phyloP scores from a whole-genome alignment of 768 basidiomycete genomes.

The Sarcodon aspratus region DNA sequence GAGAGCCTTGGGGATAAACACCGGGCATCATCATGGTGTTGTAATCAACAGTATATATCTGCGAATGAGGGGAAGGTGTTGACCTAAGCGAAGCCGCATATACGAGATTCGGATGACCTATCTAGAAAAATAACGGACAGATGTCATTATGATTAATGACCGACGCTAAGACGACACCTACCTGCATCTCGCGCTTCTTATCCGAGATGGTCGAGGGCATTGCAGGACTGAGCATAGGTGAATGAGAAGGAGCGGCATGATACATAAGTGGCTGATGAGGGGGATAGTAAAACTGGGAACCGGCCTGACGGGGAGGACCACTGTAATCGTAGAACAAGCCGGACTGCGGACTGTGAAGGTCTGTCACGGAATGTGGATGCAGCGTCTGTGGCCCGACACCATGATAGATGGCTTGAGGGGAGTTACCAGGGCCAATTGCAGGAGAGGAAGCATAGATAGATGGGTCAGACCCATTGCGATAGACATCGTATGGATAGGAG shows the following conservation, averaged over 20 bases:
- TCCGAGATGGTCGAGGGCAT: slow-evolving; percentile 29
- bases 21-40: slow-evolving; percentile 30
- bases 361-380: slow-evolving; percentile 29
- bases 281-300: slow-evolving; percentile 52
- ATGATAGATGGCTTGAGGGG: slow-evolving; percentile 38
- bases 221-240: slow-evolving; percentile 41
- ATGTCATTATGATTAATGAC: slow-evolving; percentile 7
- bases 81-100: slow-evolving; percentile 27
- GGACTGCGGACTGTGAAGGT: slow-evolving; percentile 35
- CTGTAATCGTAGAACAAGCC: slow-evolving; percentile 51
- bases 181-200: slow-evolving; percentile 51
- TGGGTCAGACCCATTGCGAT: slow-evolving; percentile 37
- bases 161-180: slow-evolving; percentile 10
- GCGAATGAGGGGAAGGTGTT: slow-evolving; percentile 29
- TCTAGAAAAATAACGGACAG: slow-evolving; percentile 22
- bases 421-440: slow-evolving; percentile 28
- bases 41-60: slow-evolving; percentile 42
- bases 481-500: slow-evolving; percentile 35
- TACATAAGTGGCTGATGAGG: slow-evolving; percentile 45
- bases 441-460: slow-evolving; percentile 37
- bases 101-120: slow-evolving; percentile 25
- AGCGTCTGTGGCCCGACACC: slow-evolving; percentile 28
- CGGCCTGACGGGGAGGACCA: slow-evolving; percentile 30
- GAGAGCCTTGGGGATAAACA: slow-evolving; percentile 17
- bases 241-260: slow-evolving; percentile 36